Evolutionary conservation across 768 basidiomycete species (phyloP).

Genomic region (Xanthoconium purpureum): DNA sequence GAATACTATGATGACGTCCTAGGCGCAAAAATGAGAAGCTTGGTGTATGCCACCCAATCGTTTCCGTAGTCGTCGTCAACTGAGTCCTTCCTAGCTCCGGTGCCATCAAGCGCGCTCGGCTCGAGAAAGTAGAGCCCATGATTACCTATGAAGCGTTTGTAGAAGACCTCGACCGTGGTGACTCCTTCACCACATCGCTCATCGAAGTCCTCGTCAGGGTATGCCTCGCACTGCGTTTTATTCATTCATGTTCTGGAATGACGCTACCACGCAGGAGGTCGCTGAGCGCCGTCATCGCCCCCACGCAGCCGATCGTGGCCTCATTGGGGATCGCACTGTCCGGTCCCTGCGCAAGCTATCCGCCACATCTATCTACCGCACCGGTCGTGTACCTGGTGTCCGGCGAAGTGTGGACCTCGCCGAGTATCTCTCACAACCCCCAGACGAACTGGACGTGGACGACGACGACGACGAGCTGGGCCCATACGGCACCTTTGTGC

Average conservation of each 20-base stretch:
- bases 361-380: conserved; percentile 51
- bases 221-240: conserved; percentile 17
- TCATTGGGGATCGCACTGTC: conserved; percentile 67
- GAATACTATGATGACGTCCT: conserved; percentile 73
- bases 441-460: conserved; percentile 56
- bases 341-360: conserved; percentile 59
- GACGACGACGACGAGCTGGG: conserved; percentile 68
- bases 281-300: conserved; percentile 66
- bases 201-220: conserved; percentile 80
- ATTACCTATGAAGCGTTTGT: conserved; percentile 77
- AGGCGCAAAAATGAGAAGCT: conserved; percentile 66
- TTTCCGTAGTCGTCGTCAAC: not conserved
- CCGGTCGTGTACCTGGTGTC: conserved; percentile 35
- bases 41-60: conserved; percentile 56
- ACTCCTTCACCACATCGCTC: conserved; percentile 74
- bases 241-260: not conserved
- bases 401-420: conserved; percentile 39
- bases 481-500: conserved; percentile 36
- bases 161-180: conserved; percentile 72
- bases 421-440: conserved; percentile 52
- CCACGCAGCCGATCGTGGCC: conserved; percentile 47
- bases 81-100: conserved; percentile 50
- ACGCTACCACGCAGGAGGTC: conserved; percentile 52
- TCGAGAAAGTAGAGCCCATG: conserved; percentile 60
- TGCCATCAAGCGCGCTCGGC: conserved; percentile 62